Percentiles rank a stretch among this genome's conserved stretches.
Conservation (phyloP, 352 stramenopile species). For the Pythium volutum region DNA sequence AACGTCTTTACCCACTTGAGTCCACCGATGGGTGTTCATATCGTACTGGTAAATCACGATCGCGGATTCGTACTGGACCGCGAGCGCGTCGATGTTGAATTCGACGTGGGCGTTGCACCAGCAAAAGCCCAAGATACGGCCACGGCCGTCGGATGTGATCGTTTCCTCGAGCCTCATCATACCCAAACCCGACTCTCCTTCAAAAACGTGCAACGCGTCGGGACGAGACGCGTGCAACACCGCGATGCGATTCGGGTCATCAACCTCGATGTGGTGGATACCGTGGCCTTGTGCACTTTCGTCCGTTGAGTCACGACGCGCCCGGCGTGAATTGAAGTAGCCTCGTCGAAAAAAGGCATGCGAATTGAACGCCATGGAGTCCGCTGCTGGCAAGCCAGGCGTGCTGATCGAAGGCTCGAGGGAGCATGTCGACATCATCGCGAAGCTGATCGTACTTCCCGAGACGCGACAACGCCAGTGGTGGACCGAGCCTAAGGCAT, state of each 20-base stretch:
- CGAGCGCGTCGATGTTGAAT: slow-evolving; percentile 80
- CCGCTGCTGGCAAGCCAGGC: neutral
- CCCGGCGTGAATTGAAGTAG: slow-evolving; percentile 20
- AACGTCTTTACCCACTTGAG: slow-evolving; percentile 62
- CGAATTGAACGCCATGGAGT: slow-evolving; percentile 14
- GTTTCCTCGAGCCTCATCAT: slow-evolving; percentile 72
- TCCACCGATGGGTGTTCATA: slow-evolving; percentile 51
- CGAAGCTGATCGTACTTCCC: slow-evolving; percentile 53
- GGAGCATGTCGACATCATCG: slow-evolving; percentile 52
- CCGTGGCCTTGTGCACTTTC: slow-evolving; percentile 13
- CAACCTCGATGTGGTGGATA: slow-evolving; percentile 76
- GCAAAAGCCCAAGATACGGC: slow-evolving; percentile 62
- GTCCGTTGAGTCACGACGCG: neutral
- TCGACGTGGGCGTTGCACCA: slow-evolving; percentile 82
- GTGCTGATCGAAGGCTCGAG: slow-evolving; percentile 24
- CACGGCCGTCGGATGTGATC: slow-evolving; percentile 51
- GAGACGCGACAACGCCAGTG: slow-evolving; percentile 74
- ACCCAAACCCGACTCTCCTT: slow-evolving; percentile 76
- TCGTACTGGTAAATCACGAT: slow-evolving; percentile 84
- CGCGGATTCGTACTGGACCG: slow-evolving; percentile 60
- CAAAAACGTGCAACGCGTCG: slow-evolving; percentile 62
- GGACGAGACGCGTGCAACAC: slow-evolving; percentile 50
- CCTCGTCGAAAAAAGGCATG: slow-evolving; percentile 35
- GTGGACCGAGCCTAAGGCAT: slow-evolving; percentile 50
- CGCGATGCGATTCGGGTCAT: slow-evolving; percentile 80